These are phyloP conservation scores for Insectozyma bohioensis DNA, from an alignment of 1,139 yeast species.

Conservation along the genomic window DNA sequence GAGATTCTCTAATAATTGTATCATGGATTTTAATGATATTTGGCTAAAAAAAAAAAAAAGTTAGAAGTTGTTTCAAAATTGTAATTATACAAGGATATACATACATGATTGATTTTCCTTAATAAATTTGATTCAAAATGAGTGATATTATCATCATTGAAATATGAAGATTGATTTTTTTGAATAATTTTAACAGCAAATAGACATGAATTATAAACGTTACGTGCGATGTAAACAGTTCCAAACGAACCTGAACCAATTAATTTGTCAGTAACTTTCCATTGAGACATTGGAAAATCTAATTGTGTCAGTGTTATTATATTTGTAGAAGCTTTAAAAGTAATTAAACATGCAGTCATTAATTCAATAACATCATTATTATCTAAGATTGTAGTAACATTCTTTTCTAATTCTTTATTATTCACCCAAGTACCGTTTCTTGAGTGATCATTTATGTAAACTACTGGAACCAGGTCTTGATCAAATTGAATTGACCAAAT, in stretches of 20 bases:
- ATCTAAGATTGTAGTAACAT: slow-evolving; percentile 35
- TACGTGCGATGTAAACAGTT: slow-evolving; percentile 37
- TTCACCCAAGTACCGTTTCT: slow-evolving; percentile 55
- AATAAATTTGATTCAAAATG: slow-evolving; percentile 41
- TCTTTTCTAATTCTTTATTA: slow-evolving; percentile 29
- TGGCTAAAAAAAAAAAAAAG: slow-evolving; percentile 35
- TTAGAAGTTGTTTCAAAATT: neutral
- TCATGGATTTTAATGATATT: slow-evolving; percentile 46
- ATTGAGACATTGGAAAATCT: slow-evolving; percentile 20
- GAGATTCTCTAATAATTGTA: slow-evolving; percentile 32
- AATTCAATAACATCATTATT: slow-evolving; percentile 46
- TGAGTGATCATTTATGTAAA: slow-evolving; percentile 55
- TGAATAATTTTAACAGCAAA: slow-evolving; percentile 55
- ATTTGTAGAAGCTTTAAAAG: slow-evolving; percentile 15
- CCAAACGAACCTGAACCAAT: slow-evolving; percentile 68
- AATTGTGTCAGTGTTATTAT: neutral
- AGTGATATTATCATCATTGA: slow-evolving; percentile 19
- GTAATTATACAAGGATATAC: slow-evolving; percentile 18
- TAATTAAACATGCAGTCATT: slow-evolving; percentile 26
- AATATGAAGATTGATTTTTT: slow-evolving; percentile 18
- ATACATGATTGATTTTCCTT: slow-evolving; percentile 35
- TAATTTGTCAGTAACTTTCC: slow-evolving; percentile 43
- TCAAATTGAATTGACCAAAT: slow-evolving; percentile 56
- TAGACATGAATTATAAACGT: slow-evolving; percentile 16
- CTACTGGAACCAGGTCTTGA: slow-evolving; percentile 41